These are phyloP conservation scores for Kodamaea ohmeri DNA, from an alignment of 1,139 yeast species.

Conservation along the genomic window DNA sequence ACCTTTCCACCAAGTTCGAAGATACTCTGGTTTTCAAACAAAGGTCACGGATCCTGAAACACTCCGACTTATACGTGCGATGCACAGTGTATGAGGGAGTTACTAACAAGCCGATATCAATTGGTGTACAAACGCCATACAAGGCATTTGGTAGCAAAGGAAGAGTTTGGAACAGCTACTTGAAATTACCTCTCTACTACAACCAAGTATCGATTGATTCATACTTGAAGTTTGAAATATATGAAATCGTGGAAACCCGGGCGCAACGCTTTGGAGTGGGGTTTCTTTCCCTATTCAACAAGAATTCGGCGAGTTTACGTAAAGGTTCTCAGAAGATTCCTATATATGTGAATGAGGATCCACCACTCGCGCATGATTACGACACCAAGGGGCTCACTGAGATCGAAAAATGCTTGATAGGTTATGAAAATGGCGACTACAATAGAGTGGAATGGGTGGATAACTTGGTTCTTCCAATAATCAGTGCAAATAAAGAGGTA, in stretches of 20 bases:
- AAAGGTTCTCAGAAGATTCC: conserved; percentile 41
- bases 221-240: conserved; percentile 58
- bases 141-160: conserved; percentile 51
- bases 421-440: conserved; percentile 68
- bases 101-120: conserved; percentile 60
- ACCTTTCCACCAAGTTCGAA: conserved; percentile 49
- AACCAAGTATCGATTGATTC: conserved; percentile 66
- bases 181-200: conserved; percentile 67
- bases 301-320: conserved; percentile 27
- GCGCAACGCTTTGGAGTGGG: conserved; percentile 58
- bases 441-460: conserved; percentile 74
- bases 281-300: conserved; percentile 57
- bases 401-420: conserved; percentile 56
- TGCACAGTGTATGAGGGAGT: conserved; percentile 55
- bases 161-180: conserved; percentile 53
- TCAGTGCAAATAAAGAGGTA: conserved; percentile 24
- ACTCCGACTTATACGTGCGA: conserved; percentile 63
- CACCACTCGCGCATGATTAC: conserved; percentile 17
- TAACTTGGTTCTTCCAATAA: conserved; percentile 56
- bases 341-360: conserved; percentile 14
- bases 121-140: conserved; percentile 66
- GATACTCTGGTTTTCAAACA: conserved; percentile 52
- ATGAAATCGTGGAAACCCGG: conserved; percentile 59
- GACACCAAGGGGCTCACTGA: conserved; percentile 25
- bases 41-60: conserved; percentile 48